A percentile compares a stretch with the other conserved stretches of the same genome.
Evolutionary conservation across 352 stramenopile genomes (phyloP).

Genomic region (Thalassiosira allenii): DNA sequence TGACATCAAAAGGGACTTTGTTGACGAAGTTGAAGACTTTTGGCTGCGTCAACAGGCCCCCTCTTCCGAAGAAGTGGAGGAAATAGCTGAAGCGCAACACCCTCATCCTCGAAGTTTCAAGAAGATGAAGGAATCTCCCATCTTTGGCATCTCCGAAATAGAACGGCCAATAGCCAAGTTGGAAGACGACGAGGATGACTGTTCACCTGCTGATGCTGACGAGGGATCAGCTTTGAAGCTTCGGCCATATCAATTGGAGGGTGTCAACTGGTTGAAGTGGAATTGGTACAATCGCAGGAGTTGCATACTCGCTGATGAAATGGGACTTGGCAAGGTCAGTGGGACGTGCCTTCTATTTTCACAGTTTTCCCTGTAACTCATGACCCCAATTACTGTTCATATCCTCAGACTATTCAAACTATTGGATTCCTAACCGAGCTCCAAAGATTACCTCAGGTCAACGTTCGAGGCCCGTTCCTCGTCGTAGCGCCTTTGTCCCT

Average conservation of each 20-base stretch:
- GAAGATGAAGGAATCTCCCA: conserved; percentile 81
- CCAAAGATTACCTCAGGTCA: conserved; percentile 91
- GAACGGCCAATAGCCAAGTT: conserved; percentile 69
- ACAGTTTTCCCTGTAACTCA: no score
- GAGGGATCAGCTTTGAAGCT: conserved; percentile 82
- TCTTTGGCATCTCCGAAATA: conserved; percentile 77
- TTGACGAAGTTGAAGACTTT: conserved; percentile 85
- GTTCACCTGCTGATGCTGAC: conserved; percentile 86
- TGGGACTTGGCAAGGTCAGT: conserved; percentile 89
- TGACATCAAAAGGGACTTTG: conserved; percentile 73
- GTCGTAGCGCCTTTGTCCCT: conserved; percentile 98
- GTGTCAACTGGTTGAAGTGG: conserved; percentile 98
- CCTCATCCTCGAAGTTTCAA: conserved; percentile 82
- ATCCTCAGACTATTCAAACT: conserved; percentile 90
- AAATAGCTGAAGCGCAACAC: conserved; percentile 64
- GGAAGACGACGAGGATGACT: conserved; percentile 78
- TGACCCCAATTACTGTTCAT: conserved; percentile 5
- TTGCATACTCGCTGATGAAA: conserved; percentile 95
- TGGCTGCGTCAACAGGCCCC: conserved; percentile 80
- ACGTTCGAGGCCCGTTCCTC: conserved; percentile 94
- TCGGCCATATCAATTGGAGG: conserved; percentile 97
- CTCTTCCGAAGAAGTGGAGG: conserved; percentile 54
- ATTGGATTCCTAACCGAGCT: conserved; percentile 96
- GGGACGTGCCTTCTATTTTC: no score
- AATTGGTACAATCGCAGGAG: conserved; percentile 98